Evolutionary conservation across 2,329 filamentous ascomycete species (phyloP).

Genomic region (Trichoderma sp.): DNA sequence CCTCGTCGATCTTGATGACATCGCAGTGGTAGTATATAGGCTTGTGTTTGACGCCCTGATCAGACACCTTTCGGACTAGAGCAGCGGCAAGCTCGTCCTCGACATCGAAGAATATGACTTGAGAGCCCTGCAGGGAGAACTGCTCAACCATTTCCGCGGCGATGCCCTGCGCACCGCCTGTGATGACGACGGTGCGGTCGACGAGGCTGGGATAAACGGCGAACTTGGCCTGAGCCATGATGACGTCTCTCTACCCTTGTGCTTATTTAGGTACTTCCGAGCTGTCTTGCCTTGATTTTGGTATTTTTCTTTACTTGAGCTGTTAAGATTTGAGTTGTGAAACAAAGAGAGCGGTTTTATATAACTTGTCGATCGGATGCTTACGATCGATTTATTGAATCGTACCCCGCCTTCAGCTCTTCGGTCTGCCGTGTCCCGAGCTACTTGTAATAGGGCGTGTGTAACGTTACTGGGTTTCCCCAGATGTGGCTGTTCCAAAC

Average conservation of each 20-base stretch:
- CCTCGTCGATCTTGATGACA: constrained; percentile 35
- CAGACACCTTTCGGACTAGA: constrained; percentile 29
- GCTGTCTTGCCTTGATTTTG: background rate
- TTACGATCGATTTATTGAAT: background rate
- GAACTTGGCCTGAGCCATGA: constrained; percentile 19
- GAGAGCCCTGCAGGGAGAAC: constrained; percentile 44
- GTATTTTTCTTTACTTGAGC: background rate
- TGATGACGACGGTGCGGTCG: constrained; percentile 42
- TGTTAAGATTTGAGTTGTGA: background rate
- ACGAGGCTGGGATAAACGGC: constrained; percentile 43
- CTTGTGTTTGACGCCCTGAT: constrained; percentile 20
- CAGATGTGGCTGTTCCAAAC: background rate
- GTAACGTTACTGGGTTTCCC: constrained; percentile 8
- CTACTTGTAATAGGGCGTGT: background rate
- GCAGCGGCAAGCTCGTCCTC: constrained; percentile 19
- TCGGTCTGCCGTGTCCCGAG: background rate
- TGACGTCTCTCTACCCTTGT: background rate
- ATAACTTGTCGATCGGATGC: background rate
- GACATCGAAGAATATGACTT: constrained; percentile 43
- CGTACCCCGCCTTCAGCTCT: constrained; percentile 11
- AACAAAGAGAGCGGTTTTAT: background rate
- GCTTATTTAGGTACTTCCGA: background rate
- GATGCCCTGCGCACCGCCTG: constrained; percentile 47
- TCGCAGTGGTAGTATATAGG: constrained; percentile 44
- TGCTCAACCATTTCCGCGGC: constrained; percentile 43